Conservation (phyloP, 768 basidiomycete species). For the Crassisporium funariophilum region DNA sequence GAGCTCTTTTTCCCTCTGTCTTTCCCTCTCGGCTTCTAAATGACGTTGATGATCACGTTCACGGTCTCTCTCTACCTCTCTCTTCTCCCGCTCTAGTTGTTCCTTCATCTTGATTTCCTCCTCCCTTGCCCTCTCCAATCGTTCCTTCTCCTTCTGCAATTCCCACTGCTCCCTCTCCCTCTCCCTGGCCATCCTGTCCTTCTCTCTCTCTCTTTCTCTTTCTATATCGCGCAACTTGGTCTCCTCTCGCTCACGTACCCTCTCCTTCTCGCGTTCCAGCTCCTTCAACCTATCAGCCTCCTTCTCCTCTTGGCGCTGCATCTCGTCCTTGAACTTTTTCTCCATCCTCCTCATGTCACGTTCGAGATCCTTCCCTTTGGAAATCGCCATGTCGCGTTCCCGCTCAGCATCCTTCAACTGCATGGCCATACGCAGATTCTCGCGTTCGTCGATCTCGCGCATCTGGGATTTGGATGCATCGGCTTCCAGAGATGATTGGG, state of each 20-base stretch:
- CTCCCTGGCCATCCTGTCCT: slow-evolving; percentile 1
- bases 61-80: slow-evolving; percentile 11
- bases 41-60: slow-evolving; percentile 14
- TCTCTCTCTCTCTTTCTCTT: slow-evolving; percentile 6
- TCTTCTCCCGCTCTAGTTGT: slow-evolving; percentile 16
- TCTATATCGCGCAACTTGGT: too few relatives aligned
- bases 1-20: slow-evolving; percentile 8
- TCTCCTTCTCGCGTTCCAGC: slow-evolving; percentile 8
- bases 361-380: slow-evolving; percentile 21
- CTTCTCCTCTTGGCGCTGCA: slow-evolving; percentile 5
- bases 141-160: not conserved
- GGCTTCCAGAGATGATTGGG: slow-evolving; percentile 14
- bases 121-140: slow-evolving; percentile 6
- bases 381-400: slow-evolving; percentile 23
- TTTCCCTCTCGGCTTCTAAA: slow-evolving; percentile 14
- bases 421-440: slow-evolving; percentile 16
- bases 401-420: slow-evolving; percentile 20
- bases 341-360: slow-evolving; percentile 8
- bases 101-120: slow-evolving; percentile 14
- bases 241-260: not conserved
- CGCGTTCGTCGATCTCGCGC: slow-evolving; percentile 20
- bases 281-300: slow-evolving; percentile 1
- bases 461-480: slow-evolving; percentile 16
- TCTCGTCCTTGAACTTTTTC: not conserved
- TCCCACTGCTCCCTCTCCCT: not conserved